phyloP scores from a whole-genome alignment of 2,329 filamentous ascomycete genomes.

The Fusarium denticulatum region DNA sequence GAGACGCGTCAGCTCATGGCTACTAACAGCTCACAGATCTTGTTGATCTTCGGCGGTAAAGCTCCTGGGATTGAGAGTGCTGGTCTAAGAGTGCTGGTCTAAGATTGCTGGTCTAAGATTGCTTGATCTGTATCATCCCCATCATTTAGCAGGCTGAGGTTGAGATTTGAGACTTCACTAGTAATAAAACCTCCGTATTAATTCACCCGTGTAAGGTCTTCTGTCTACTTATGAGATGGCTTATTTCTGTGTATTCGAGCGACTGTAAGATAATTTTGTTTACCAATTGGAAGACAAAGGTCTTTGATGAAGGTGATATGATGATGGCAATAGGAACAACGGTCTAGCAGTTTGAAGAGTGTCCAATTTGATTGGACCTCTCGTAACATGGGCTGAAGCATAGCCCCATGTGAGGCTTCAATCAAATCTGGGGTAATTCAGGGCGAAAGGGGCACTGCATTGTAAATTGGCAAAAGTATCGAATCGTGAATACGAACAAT shows the following conservation, averaged over 20 bases:
- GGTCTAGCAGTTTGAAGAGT: fast-evolving
- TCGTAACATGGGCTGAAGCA: background rate
- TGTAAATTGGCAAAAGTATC: background rate
- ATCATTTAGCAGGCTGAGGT: background rate
- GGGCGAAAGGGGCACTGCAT: background rate
- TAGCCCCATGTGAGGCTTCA: background rate
- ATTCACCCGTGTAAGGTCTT: fast-evolving
- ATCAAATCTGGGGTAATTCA: background rate
- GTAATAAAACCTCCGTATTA: background rate
- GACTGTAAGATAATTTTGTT: fast-evolving
- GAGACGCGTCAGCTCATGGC: background rate
- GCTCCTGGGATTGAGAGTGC: too few species aligned
- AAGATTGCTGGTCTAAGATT: fast-evolving
- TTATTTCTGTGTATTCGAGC: fast-evolving
- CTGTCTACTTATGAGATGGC: fast-evolving
- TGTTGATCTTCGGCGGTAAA: background rate
- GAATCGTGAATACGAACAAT: background rate
- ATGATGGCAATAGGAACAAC: background rate
- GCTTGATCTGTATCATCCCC: fast-evolving
- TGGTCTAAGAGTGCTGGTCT: background rate
- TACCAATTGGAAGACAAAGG: fast-evolving
- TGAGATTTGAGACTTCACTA: fast-evolving
- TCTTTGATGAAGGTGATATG: fast-evolving
- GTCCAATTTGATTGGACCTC: background rate
- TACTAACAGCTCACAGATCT: background rate